Evolutionary conservation across 441 rosid species (phyloP), one percentile per base, ranked within the genome.

Genomic region (Eutrema salsugineum): DNA sequence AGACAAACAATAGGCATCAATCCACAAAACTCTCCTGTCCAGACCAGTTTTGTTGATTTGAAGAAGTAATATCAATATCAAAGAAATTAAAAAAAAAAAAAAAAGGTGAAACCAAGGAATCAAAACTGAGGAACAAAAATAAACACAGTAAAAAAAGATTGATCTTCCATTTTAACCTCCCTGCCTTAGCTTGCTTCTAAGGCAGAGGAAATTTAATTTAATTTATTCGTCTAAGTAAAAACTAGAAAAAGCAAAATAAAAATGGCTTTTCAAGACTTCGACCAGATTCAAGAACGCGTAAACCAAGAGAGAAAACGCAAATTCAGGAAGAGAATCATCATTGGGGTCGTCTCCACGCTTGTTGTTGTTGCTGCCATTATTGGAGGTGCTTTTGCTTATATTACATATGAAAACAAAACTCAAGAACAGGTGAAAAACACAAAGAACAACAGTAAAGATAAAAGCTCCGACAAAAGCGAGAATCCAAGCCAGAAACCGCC

Each of bases 251-350:
- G 0, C 22, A 62, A 64, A 63, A 63, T 17, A 62, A 64, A 63
- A 63, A 84, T 91, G 96, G 97, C 64, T 10, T 93, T 93, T 77
- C 96, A 91, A 65, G 98, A 93, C 72, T 93, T 93, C 48, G 98
- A 89, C 61, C 50, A 61, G 16, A 73, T 93, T 36, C 87, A 91
- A 12, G 90, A 91, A 68, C 85, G 93, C 22, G 83, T 94, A 59
- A 72, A 70, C 64, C 77, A 73, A n/a, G 90, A 93, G 36, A 81
- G 90, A 51, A 69, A 80, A 75, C 91, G 79, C 1, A 85, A 86
- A 32, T 71, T 88, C 44, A 76, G 78, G 38, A 87, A 78, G 65
- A 78, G 81, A 67, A 55, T 91, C 30, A 55, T 47, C 44, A 42
- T 91, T 2, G 87, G 75, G 11, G 38, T 68, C 0, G 44, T 88